A percentile compares a stretch with the other conserved stretches of the same genome.
phyloP scores from a whole-genome alignment of 2,329 filamentous ascomycete species.

The Sporothrix pallida region DNA sequence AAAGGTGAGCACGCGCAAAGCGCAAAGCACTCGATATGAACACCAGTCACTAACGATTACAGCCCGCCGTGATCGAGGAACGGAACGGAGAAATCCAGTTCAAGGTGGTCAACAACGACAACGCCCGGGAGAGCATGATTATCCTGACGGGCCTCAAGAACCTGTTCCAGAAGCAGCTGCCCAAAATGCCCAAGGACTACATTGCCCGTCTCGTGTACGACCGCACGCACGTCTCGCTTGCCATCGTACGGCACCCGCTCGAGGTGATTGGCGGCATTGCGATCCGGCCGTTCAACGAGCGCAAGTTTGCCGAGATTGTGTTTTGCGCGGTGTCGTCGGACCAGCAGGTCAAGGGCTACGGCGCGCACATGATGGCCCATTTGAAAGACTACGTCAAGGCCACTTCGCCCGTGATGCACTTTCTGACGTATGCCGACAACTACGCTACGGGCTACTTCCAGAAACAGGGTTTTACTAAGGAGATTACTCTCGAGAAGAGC shows the following conservation, averaged over 20 bases:
- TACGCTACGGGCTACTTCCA: slow-evolving; percentile 99
- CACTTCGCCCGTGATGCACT: slow-evolving; percentile 96
- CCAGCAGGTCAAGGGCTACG: slow-evolving; percentile 98
- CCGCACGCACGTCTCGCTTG: slow-evolving; percentile 92
- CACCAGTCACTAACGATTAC: not conserved
- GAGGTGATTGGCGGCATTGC: slow-evolving; percentile 98
- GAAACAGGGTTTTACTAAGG: slow-evolving; percentile 98
- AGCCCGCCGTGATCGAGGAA: slow-evolving; percentile 89
- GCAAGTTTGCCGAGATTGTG: slow-evolving; percentile 95
- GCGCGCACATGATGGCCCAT: slow-evolving; percentile 96
- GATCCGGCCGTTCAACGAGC: slow-evolving; percentile 89
- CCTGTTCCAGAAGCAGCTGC: slow-evolving; percentile 97
- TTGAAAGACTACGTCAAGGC: slow-evolving; percentile 98
- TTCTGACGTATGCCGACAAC: slow-evolving; percentile 97
- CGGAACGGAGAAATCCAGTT: slow-evolving; percentile 95
- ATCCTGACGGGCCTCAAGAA: slow-evolving; percentile 95
- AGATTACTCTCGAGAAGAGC: slow-evolving; percentile 87
- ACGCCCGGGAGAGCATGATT: slow-evolving; percentile 83
- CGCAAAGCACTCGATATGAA: not conserved
- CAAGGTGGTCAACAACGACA: slow-evolving; percentile 96
- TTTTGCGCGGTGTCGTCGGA: slow-evolving; percentile 98
- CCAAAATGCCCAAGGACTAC: slow-evolving; percentile 99
- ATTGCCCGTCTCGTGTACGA: slow-evolving; percentile 98
- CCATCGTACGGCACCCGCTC: slow-evolving; percentile 94
- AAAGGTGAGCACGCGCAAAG: slow-evolving; percentile 61